These are phyloP conservation scores for Ceriops decandra DNA, from an alignment of 345 rosid genomes.

Conservation along the genomic window DNA sequence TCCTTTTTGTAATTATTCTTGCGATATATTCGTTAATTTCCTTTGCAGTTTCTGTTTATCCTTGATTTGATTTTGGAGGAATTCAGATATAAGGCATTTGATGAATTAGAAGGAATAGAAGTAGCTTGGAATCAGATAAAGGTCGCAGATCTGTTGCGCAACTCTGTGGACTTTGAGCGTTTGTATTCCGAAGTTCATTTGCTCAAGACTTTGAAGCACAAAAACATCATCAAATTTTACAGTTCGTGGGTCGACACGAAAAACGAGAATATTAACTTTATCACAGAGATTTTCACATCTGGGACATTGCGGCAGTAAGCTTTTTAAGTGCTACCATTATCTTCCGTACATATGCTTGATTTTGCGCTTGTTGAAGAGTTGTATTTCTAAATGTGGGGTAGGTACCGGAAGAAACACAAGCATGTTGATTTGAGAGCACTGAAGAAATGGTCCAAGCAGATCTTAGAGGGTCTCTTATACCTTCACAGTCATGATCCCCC, in stretches of 20 bases:
- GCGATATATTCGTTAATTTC: neutral
- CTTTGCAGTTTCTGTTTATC: conserved; percentile 21
- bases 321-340: neutral
- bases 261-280: conserved; percentile 33
- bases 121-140: conserved; percentile 40
- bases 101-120: conserved; percentile 34
- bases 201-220: conserved; percentile 31
- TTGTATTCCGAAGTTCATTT: conserved; percentile 28
- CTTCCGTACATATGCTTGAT: neutral
- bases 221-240: conserved; percentile 30
- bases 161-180: conserved; percentile 24
- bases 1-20: conserved; percentile 16
- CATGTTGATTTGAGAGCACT: conserved; percentile 34
- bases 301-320: conserved; percentile 37
- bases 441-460: conserved; percentile 38
- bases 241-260: conserved; percentile 34
- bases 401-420: conserved; percentile 35
- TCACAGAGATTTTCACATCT: conserved; percentile 37
- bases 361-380: neutral
- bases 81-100: conserved; percentile 26
- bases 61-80: conserved; percentile 44
- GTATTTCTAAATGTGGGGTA: conserved; percentile 1
- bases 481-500: conserved; percentile 40
- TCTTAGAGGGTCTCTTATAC: conserved; percentile 33
- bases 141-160: conserved; percentile 22